Evolutionary conservation across 441 rosid genomes (phyloP).

Genomic region (Viola pubescens): DNA sequence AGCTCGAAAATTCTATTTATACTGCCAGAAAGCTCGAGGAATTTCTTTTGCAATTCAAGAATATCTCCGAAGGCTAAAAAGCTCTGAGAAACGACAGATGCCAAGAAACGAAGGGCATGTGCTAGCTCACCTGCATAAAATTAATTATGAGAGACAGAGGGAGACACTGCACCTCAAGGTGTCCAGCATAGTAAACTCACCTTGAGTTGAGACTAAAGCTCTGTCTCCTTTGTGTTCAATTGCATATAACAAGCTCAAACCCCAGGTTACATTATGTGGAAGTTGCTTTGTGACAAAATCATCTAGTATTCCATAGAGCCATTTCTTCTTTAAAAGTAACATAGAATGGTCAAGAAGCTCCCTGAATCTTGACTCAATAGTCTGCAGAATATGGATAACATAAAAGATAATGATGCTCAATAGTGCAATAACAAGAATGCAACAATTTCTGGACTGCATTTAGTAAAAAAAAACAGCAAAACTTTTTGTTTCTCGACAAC

Average conservation of each 20-base stretch:
- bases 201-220: conserved; percentile 77
- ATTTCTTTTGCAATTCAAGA: conserved; percentile 88
- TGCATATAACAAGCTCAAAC: conserved; percentile 93
- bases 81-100: conserved; percentile 99
- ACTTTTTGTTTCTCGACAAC: neutral
- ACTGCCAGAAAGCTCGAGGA: conserved; percentile 90
- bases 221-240: conserved; percentile 93
- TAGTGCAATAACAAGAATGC: neutral
- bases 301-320: conserved; percentile 88
- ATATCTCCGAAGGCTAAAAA: conserved; percentile 98
- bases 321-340: conserved; percentile 78
- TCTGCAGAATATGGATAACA: conserved; percentile 37
- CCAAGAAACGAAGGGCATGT: conserved; percentile 93
- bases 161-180: conserved; percentile 9
- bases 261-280: conserved; percentile 98
- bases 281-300: conserved; percentile 98
- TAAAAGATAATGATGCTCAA: neutral
- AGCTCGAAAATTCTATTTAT: conserved; percentile 92
- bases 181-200: conserved; percentile 30
- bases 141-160: conserved; percentile 7
- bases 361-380: conserved; percentile 86
- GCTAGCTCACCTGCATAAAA: conserved; percentile 84
- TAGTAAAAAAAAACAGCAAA: neutral
- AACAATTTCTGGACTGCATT: neutral
- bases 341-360: conserved; percentile 85